Percentiles rank a stretch among this genome's conserved stretches.
Conservation (phyloP, 768 basidiomycete species). For the Leccinum rimulosum region DNA sequence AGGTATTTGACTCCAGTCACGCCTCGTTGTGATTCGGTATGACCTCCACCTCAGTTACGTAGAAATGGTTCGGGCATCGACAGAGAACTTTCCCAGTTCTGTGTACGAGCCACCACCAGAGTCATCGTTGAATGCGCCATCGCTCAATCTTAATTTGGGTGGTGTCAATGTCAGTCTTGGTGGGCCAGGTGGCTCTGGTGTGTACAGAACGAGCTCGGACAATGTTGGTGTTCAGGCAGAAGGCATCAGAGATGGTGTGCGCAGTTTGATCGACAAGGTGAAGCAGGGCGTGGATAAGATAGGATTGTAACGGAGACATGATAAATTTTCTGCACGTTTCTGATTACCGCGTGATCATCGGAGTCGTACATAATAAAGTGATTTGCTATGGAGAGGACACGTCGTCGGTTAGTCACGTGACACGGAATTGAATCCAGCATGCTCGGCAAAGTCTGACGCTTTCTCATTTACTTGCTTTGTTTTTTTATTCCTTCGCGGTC, state of each 20-base stretch:
- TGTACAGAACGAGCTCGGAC: conserved; percentile 81
- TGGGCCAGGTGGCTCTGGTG: conserved; percentile 77
- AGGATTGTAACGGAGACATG: conserved; percentile 26
- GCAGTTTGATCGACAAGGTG: conserved; percentile 84
- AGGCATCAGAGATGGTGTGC: conserved; percentile 85
- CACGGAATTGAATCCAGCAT: background rate
- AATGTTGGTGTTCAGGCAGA: conserved; percentile 76
- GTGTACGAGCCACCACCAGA: conserved; percentile 78
- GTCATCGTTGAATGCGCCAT: conserved; percentile 66
- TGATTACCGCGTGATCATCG: background rate
- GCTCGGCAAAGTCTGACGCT: background rate
- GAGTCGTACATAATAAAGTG: background rate
- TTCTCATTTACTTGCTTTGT: conserved; percentile 12
- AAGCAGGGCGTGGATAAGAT: conserved; percentile 77
- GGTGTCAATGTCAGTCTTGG: conserved; percentile 93
- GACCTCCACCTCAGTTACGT: conserved; percentile 58
- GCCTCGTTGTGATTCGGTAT: background rate
- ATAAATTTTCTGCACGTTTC: background rate
- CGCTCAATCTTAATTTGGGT: conserved; percentile 89
- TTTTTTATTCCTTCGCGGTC: conserved; percentile 8
- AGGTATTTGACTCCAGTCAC: conserved; percentile 49
- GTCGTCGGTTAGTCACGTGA: conserved; percentile 29
- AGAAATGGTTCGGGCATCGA: conserved; percentile 81
- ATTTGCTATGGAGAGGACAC: conserved; percentile 18
- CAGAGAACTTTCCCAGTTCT: conserved; percentile 55